Evolutionary conservation across 306 rosid species (phyloP).

Genomic region (Hippophae rhamnoides): DNA sequence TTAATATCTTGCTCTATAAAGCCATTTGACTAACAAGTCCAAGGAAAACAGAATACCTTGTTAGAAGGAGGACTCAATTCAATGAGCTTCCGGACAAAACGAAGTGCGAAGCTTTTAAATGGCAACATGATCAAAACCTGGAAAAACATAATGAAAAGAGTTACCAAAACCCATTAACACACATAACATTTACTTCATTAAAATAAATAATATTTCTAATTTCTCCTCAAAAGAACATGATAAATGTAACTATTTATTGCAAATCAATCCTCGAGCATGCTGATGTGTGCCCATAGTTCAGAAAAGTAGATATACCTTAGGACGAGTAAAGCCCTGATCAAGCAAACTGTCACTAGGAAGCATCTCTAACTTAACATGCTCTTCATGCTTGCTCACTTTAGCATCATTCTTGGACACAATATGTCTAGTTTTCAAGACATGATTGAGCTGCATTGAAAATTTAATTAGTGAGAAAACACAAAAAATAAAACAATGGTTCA

Average conservation of each 20-base stretch:
- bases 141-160: constrained; percentile 12
- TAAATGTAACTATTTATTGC: too few species aligned
- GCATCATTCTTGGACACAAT: constrained; percentile 61
- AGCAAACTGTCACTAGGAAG: constrained; percentile 38
- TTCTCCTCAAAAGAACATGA: too few species aligned
- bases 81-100: constrained; percentile 77
- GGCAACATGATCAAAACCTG: constrained; percentile 89
- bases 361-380: constrained; percentile 20
- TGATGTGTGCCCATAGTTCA: neutral
- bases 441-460: constrained; percentile 56
- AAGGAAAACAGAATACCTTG: constrained; percentile 44
- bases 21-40: neutral
- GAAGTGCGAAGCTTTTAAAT: constrained; percentile 46
- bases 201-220: too few species aligned
- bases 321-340: constrained; percentile 95
- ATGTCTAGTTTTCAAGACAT: constrained; percentile 66
- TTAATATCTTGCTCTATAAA: neutral
- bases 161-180: too few species aligned
- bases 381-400: constrained; percentile 43
- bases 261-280: too few species aligned
- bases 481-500: constrained; percentile 1
- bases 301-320: constrained; percentile 49
- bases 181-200: too few species aligned
- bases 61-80: constrained; percentile 63
- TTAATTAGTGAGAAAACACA: constrained; percentile 5